Evolutionary conservation across 257 asterid genomes (phyloP).

Genomic region (Solanum etuberosum): DNA sequence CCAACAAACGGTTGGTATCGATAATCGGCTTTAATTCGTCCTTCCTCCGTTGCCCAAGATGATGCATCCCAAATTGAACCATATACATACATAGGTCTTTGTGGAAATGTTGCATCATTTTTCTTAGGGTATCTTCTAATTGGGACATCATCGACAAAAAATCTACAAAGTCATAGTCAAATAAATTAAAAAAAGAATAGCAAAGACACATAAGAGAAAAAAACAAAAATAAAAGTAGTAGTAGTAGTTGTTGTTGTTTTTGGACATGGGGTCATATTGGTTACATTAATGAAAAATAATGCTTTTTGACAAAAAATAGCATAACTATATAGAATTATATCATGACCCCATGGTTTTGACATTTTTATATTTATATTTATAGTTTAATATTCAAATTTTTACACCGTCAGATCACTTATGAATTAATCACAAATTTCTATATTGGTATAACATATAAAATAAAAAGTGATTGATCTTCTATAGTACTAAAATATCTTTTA

Average conservation of each 20-base stretch:
- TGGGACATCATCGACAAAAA: constrained; percentile 80
- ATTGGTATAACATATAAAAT: not conserved
- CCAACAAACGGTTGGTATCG: constrained; percentile 65
- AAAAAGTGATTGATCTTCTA: not conserved
- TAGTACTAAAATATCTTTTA: not conserved
- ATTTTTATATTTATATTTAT: too few relatives aligned
- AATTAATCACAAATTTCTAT: too few relatives aligned
- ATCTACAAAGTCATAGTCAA: constrained; percentile 27
- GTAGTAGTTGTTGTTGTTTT: not conserved
- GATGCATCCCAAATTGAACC: constrained; percentile 96
- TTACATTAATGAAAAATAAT: not conserved
- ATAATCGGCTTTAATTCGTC: constrained; percentile 64
- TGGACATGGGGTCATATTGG: not conserved
- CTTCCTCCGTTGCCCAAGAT: constrained; percentile 87
- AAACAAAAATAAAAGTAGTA: not conserved
- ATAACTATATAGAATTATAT: not conserved
- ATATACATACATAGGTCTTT: constrained; percentile 59
- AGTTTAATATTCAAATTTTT: too few relatives aligned
- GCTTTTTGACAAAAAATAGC: not conserved
- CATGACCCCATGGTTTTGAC: not conserved
- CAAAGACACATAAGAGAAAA: not conserved
- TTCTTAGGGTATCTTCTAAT: constrained; percentile 63
- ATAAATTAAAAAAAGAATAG: not conserved
- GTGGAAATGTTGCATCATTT: constrained; percentile 65
- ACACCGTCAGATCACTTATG: too few relatives aligned